Evolutionary conservation across 2,329 filamentous ascomycete species (phyloP), one percentile per base, ranked within the genome.

Genomic region (Cercospora brassicicola): DNA sequence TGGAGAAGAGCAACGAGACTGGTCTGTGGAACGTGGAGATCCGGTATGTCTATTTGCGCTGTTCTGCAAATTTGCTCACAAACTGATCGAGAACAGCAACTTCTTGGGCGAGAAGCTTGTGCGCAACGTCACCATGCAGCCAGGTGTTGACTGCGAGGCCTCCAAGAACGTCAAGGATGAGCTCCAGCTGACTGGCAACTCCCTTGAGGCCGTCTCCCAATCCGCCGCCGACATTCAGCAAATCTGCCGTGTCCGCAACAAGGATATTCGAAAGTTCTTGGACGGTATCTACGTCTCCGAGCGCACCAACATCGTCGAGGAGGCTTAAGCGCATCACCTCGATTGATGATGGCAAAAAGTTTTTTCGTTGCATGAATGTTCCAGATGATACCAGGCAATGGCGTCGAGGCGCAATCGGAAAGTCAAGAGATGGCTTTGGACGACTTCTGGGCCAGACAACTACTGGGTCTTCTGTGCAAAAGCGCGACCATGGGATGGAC

Each of bases 251-350:
- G 95, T 99, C 85, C 90, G 93, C 84, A 99, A 99, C 92, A 99
- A 99, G 93, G 95, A 99, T 97, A 99, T 99, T 88, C 93, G 96
- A 87, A 97, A 97, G 91, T 99, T 99, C 91, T 90, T 99, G 89
- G 96, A 99, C 87, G 95, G 95, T 90, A 89, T 99, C 84, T 99
- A 99, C 88, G 95, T 99, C 81, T 97, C 94, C 82, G 95, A 99
- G 91, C 91, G 93, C 88, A 91, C 91, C 85, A 97, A 98, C 90
- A 90, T 99, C 80, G 87, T 67, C 62, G 62, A 64, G 28, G 55
- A 59, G 33, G 51, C 51, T 31, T 64, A 59, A 26, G 55, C 55
- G 20, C 30, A 42, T 23, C 48, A 20, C 26, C 48, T 42, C 20
- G 6, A 8, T 10, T 9, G 61, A 59, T 57, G 51, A 45, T n/a